phyloP scores from a whole-genome alignment of 2,329 filamentous ascomycete species.

The Alternaria sp. region DNA sequence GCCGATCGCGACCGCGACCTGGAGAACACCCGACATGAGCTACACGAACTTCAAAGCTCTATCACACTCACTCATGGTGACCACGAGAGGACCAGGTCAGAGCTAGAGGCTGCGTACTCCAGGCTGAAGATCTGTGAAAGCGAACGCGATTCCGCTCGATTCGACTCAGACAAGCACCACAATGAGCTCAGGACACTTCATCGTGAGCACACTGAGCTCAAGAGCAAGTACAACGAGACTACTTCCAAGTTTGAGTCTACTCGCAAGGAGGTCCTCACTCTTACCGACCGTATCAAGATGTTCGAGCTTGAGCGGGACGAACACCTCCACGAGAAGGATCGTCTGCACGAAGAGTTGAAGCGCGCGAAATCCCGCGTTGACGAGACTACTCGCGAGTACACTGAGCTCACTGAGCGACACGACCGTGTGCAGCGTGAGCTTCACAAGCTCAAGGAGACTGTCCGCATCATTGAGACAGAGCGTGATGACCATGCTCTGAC shows the following conservation, averaged over 20 bases:
- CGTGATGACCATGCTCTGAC: conserved; percentile 28
- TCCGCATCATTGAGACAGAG: conserved; percentile 25
- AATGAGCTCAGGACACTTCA: conserved; percentile 25
- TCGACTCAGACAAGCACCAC: conserved; percentile 31
- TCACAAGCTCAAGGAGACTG: conserved; percentile 29
- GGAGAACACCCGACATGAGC: conserved; percentile 22
- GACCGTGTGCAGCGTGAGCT: conserved; percentile 30
- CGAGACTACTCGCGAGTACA: conserved; percentile 26
- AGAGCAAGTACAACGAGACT: conserved; percentile 28
- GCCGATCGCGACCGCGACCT: conserved; percentile 27
- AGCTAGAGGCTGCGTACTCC: conserved; percentile 21
- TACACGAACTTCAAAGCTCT: conserved; percentile 20
- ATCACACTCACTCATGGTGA: conserved; percentile 13
- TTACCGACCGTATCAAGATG: conserved; percentile 29
- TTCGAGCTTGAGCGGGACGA: conserved; percentile 32
- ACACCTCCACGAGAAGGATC: conserved; percentile 31
- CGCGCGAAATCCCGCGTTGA: conserved; percentile 24
- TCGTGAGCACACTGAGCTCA: conserved; percentile 32
- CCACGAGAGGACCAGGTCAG: conserved; percentile 24
- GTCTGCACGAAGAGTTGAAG: conserved; percentile 33
- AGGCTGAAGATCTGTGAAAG: conserved; percentile 27
- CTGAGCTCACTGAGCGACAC: conserved; percentile 29
- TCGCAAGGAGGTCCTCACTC: conserved; percentile 28
- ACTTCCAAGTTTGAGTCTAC: conserved; percentile 26
- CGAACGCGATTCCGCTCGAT: conserved; percentile 25